A percentile compares a stretch with the other conserved stretches of the same genome.
Evolutionary conservation across 768 basidiomycete genomes (phyloP).

Genomic region (Pholiota microspora): DNA sequence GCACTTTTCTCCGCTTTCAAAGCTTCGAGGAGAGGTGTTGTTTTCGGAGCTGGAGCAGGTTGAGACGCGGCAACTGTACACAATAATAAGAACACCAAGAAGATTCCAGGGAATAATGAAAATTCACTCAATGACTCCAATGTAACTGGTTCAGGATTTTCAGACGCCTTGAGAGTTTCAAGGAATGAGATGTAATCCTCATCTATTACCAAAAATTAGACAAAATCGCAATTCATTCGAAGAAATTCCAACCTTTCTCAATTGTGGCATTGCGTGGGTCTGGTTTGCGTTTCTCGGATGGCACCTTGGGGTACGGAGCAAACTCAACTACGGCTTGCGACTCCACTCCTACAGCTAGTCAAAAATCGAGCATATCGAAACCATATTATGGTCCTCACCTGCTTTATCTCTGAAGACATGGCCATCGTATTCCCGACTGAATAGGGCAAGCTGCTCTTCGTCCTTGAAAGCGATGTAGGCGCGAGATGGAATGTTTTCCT

Average conservation of each 20-base stretch:
- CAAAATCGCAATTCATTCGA: background rate
- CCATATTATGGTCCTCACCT: constrained; percentile 46
- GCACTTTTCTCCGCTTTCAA: constrained; percentile 81
- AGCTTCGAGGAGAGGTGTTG: constrained; percentile 91
- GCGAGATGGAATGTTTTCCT: constrained; percentile 82
- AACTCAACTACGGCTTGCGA: constrained; percentile 90
- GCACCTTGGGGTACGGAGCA: constrained; percentile 87
- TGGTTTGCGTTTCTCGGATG: constrained; percentile 68
- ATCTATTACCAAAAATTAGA: constrained; percentile 41
- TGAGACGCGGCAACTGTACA: constrained; percentile 62
- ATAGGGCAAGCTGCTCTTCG: constrained; percentile 66
- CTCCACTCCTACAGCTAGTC: constrained; percentile 68
- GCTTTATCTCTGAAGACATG: constrained; percentile 90
- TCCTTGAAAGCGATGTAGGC: constrained; percentile 91
- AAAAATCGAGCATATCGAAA: constrained; percentile 6
- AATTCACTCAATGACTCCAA: constrained; percentile 63
- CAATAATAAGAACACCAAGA: constrained; percentile 20
- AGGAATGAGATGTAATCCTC: constrained; percentile 84
- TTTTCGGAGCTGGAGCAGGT: constrained; percentile 62
- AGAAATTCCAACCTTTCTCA: constrained; percentile 63
- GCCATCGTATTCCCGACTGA: constrained; percentile 86
- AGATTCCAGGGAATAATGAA: background rate
- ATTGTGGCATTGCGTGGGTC: constrained; percentile 87
- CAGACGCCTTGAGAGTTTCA: constrained; percentile 58
- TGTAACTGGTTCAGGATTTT: constrained; percentile 52